Evolutionary conservation across 23 red algal genomes (phyloP).

Genomic region (Agarophyton chilense): DNA sequence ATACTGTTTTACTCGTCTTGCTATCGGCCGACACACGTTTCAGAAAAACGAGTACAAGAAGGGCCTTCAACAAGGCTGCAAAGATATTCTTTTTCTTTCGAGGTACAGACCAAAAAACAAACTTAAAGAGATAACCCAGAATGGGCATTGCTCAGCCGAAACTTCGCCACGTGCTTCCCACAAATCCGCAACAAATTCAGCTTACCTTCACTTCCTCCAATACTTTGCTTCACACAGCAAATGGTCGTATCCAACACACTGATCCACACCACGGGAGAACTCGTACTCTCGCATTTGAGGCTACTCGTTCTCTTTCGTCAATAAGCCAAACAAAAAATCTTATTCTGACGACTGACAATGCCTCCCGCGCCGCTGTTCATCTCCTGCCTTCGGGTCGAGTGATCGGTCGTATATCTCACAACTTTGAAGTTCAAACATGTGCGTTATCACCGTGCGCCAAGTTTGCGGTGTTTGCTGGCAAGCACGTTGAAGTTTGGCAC

Average conservation of each 20-base stretch:
- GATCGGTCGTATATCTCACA: constrained; percentile 36
- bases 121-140: not conserved
- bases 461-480: constrained; percentile 52
- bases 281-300: constrained; percentile 67
- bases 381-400: constrained; percentile 32
- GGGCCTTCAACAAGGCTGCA: too few species aligned
- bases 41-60: too few species aligned
- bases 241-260: constrained; percentile 62
- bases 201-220: constrained; percentile 3
- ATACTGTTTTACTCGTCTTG: too few species aligned
- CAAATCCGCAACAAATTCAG: not conserved
- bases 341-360: constrained; percentile 40
- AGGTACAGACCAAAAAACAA: too few species aligned
- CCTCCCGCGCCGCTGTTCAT: constrained; percentile 41
- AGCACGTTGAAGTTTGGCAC: constrained; percentile 75
- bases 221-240: constrained; percentile 25
- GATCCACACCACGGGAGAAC: constrained; percentile 46
- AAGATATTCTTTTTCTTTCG: too few species aligned
- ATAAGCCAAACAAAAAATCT: constrained; percentile 24
- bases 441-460: constrained; percentile 55
- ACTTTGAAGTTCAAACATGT: constrained; percentile 28
- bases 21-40: too few species aligned
- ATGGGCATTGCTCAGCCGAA: constrained; percentile 40
- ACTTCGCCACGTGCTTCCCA: constrained; percentile 54
- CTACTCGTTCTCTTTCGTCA: constrained; percentile 25